These are phyloP conservation scores for Grosmannia serpens DNA, from an alignment of 2,329 filamentous ascomycete genomes.

Conservation along the genomic window DNA sequence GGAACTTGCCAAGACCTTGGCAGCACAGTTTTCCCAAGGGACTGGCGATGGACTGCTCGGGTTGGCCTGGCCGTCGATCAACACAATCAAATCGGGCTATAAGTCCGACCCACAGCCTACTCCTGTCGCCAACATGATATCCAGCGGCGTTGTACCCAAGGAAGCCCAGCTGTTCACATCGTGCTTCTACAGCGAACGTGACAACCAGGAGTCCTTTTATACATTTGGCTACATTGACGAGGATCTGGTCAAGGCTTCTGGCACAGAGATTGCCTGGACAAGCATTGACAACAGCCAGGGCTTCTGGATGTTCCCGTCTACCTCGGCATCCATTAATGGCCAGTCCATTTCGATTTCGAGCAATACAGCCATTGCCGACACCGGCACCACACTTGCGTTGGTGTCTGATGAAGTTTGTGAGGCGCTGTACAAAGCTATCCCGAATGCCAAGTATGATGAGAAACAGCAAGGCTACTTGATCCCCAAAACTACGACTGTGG, in stretches of 20 bases:
- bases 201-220: constrained; percentile 49
- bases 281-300: constrained; percentile 49
- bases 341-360: constrained; percentile 33
- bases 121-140: constrained; percentile 59
- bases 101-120: constrained; percentile 42
- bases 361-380: constrained; percentile 61
- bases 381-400: constrained; percentile 57
- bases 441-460: constrained; percentile 44
- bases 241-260: constrained; percentile 41
- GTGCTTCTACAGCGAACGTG: constrained; percentile 46
- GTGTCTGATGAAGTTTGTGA: constrained; percentile 50
- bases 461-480: constrained; percentile 52
- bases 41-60: constrained; percentile 55
- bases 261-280: constrained; percentile 45
- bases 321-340: constrained; percentile 45
- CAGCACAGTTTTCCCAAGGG: constrained; percentile 41
- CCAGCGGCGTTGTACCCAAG: constrained; percentile 31
- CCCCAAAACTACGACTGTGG: constrained; percentile 37
- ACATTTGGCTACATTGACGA: constrained; percentile 64
- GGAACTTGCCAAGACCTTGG: constrained; percentile 50
- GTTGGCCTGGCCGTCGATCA: constrained; percentile 53
- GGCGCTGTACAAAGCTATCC: constrained; percentile 52
- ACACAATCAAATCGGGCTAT: constrained; percentile 37
- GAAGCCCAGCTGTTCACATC: constrained; percentile 50
- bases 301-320: constrained; percentile 56